Conservation (phyloP, 805 yeast genomes). For the Metschnikowia borealis region DNA sequence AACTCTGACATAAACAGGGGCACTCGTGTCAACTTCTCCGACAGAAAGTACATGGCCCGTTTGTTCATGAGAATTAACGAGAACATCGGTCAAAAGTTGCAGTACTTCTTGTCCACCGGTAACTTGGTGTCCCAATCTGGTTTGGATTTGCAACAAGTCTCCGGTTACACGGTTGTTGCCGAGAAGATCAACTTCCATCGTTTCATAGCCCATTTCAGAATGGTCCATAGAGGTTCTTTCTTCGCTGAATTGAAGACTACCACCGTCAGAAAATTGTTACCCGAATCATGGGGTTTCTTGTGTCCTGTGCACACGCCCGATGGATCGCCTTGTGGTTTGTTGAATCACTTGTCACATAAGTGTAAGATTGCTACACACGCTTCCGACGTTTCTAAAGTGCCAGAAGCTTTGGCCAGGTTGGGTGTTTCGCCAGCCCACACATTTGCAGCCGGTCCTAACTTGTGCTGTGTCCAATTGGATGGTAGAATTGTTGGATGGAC, state of each 20-base stretch:
- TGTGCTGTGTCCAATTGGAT: constrained; percentile 89
- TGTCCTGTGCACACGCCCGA: constrained; percentile 99
- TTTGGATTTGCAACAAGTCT: constrained; percentile 93
- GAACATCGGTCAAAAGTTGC: constrained; percentile 91
- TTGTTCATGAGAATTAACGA: constrained; percentile 79
- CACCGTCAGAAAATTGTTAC: constrained; percentile 90
- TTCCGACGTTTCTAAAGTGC: constrained; percentile 69
- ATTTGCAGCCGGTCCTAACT: constrained; percentile 80
- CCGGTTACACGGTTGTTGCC: constrained; percentile 98
- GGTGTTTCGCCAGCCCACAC: constrained; percentile 83
- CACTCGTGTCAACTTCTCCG: constrained; percentile 74
- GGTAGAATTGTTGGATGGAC: constrained; percentile 94
- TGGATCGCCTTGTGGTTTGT: constrained; percentile 98
- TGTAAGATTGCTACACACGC: constrained; percentile 80
- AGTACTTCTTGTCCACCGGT: constrained; percentile 94
- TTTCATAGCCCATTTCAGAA: constrained; percentile 96
- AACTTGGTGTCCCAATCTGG: constrained; percentile 96
- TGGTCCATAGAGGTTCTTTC: constrained; percentile 99
- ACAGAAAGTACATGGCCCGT: constrained; percentile 76
- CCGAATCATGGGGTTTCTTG: constrained; percentile 98
- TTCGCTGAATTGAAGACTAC: constrained; percentile 97
- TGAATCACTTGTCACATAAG: constrained; percentile 94
- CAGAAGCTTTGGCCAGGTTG: constrained; percentile 58
- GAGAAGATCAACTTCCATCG: constrained; percentile 97
- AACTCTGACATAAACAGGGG: constrained; percentile 79